phyloP scores from a whole-genome alignment of 2,329 filamentous ascomycete genomes.

The Botrytis pseudocinerea region DNA sequence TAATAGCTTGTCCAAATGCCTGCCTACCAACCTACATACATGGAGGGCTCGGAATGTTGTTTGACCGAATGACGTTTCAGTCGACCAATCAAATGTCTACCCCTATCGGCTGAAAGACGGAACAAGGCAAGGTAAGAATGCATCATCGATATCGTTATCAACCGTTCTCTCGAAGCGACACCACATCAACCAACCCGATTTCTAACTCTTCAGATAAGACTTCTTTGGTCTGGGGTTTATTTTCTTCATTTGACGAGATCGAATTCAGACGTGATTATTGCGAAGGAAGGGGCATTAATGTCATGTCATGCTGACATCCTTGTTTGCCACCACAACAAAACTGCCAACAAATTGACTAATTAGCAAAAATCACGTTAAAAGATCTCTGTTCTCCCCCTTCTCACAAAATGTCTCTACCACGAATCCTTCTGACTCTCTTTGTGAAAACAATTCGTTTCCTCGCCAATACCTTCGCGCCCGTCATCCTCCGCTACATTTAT shows the following conservation, averaged over 20 bases:
- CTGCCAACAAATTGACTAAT: background rate
- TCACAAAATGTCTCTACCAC: conserved; percentile 12
- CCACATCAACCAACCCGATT: background rate
- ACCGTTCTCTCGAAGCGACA: background rate
- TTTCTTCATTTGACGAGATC: background rate
- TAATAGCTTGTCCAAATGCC: background rate
- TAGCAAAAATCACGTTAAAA: background rate
- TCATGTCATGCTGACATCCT: background rate
- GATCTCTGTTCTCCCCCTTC: too few species aligned
- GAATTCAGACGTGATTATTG: background rate
- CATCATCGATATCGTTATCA: background rate
- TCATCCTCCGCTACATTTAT: conserved; percentile 14
- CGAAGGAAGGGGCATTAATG: background rate
- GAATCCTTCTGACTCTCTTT: conserved; percentile 13
- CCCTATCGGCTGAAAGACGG: background rate
- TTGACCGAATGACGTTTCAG: background rate
- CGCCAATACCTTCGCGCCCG: conserved; percentile 6
- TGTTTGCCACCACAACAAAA: background rate
- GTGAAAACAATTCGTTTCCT: conserved; percentile 19
- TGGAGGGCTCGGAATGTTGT: background rate
- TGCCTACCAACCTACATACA: background rate
- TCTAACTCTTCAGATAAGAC: background rate
- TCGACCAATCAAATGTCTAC: background rate
- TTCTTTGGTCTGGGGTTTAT: background rate
- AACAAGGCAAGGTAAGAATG: background rate